These are phyloP conservation scores for Coemansia erecta DNA, from an alignment of 192 early-diverging fungal species.

Conservation along the genomic window DNA sequence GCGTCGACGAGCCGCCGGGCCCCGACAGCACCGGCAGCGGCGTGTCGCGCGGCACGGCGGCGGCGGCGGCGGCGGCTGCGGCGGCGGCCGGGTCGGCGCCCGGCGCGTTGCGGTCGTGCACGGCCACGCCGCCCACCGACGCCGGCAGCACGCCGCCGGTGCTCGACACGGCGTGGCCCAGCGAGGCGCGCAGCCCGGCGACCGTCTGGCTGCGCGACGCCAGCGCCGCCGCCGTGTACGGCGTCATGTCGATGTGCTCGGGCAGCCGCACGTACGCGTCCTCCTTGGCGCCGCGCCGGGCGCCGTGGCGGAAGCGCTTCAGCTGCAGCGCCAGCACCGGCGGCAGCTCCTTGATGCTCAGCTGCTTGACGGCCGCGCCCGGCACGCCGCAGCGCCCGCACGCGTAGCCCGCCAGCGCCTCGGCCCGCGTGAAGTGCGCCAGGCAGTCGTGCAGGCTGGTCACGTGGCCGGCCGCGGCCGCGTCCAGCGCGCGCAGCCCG, in stretches of 20 bases:
- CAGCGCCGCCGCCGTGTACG: conserved; percentile 71
- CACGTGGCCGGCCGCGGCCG: too few species aligned
- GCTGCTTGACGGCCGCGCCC: conserved; percentile 81
- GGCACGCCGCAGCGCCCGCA: conserved; percentile 62
- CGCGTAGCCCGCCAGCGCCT: conserved; percentile 71
- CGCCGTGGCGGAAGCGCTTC: conserved; percentile 88
- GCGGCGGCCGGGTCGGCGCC: conserved; percentile 7
- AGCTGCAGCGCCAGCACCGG: conserved; percentile 89
- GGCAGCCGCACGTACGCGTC: conserved; percentile 87
- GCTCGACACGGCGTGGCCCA: conserved; percentile 28
- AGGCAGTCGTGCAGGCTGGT: conserved; percentile 48
- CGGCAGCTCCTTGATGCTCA: conserved; percentile 81
- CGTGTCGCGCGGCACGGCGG: conserved; percentile 19
- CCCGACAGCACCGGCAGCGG: conserved; percentile 32
- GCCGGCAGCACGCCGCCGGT: conserved; percentile 43
- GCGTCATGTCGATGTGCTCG: conserved; percentile 84
- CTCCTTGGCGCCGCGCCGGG: conserved; percentile 60
- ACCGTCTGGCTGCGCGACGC: conserved; percentile 45
- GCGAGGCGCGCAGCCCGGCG: conserved; percentile 30
- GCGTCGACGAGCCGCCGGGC: conserved; percentile 22
- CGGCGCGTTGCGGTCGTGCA: conserved; percentile 5
- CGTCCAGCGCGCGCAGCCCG: too few species aligned
- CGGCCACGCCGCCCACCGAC: conserved; percentile 17
- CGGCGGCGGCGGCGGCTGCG: background rate
- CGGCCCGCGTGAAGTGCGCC: conserved; percentile 72